phyloP scores from a whole-genome alignment of 495 filamentous ascomycete species.

The Hypoxylon fuscum region DNA sequence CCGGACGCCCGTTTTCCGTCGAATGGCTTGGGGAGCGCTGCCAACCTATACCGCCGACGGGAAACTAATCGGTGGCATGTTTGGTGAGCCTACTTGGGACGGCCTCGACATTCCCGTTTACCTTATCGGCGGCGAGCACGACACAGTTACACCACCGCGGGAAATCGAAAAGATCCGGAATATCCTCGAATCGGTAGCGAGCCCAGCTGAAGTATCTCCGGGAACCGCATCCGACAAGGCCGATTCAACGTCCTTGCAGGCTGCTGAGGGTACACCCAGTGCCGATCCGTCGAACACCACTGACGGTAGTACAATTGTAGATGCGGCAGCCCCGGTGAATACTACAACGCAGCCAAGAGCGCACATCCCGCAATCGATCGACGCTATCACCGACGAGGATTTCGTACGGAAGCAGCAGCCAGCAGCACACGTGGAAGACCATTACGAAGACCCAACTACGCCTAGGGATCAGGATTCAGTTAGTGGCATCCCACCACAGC shows the following conservation, averaged over 20 bases:
- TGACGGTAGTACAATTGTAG: slow-evolving; percentile 48
- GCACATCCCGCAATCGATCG: slow-evolving; percentile 44
- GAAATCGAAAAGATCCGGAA: slow-evolving; percentile 74
- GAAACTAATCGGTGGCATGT: slow-evolving; percentile 68
- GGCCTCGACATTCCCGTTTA: slow-evolving; percentile 77
- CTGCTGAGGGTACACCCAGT: slow-evolving; percentile 1
- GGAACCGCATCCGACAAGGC: slow-evolving; percentile 2
- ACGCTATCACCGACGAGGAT: slow-evolving; percentile 49
- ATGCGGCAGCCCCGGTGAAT: slow-evolving; percentile 58
- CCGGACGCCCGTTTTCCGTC: slow-evolving; percentile 78
- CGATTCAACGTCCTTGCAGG: slow-evolving; percentile 12
- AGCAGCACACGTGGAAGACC: slow-evolving; percentile 41
- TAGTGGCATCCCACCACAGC: slow-evolving; percentile 51
- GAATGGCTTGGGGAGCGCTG: slow-evolving; percentile 80
- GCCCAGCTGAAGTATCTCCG: slow-evolving; percentile 2
- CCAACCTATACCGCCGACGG: slow-evolving; percentile 60
- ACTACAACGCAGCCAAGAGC: slow-evolving; percentile 35
- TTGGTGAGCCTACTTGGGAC: slow-evolving; percentile 76
- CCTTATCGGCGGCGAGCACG: slow-evolving; percentile 79
- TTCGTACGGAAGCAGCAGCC: slow-evolving; percentile 34
- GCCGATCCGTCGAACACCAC: slow-evolving; percentile 4
- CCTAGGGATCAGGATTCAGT: slow-evolving; percentile 47
- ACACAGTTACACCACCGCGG: slow-evolving; percentile 73
- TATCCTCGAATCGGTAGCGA: slow-evolving; percentile 38
- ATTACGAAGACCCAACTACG: slow-evolving; percentile 58